phyloP scores from a whole-genome alignment of 495 filamentous ascomycete species.

The Antarctomyces pellizariae region DNA sequence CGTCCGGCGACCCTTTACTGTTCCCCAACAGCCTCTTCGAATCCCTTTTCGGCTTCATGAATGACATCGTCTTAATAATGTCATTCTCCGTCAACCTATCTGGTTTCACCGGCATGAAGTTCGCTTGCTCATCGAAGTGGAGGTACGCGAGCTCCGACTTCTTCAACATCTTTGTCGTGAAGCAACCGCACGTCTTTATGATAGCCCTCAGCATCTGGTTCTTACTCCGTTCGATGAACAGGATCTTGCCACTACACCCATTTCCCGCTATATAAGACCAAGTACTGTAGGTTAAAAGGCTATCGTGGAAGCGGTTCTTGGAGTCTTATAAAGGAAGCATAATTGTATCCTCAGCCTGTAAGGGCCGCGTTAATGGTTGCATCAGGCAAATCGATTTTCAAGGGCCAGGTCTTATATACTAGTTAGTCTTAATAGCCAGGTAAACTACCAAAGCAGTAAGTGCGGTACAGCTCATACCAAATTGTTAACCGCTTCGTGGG shows the following conservation, averaged over 20 bases:
- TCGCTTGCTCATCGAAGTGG: slow-evolving; percentile 74
- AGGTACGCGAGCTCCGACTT: slow-evolving; percentile 44
- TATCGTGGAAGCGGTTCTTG: no score
- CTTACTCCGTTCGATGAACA: slow-evolving; percentile 87
- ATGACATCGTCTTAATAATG: slow-evolving; percentile 40
- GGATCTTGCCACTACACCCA: slow-evolving; percentile 90
- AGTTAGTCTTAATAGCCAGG: no score
- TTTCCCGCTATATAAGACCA: no score
- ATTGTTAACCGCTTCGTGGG: no score
- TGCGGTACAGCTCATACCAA: no score
- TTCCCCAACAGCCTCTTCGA: slow-evolving; percentile 53
- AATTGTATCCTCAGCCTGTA: no score
- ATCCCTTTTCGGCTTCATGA: slow-evolving; percentile 64
- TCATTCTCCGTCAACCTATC: slow-evolving; percentile 73
- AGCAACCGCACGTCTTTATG: slow-evolving; percentile 88
- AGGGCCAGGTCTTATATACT: no score
- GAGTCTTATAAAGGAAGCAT: no score
- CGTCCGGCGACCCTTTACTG: slow-evolving; percentile 48
- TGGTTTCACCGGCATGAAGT: slow-evolving; percentile 67
- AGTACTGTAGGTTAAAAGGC: no score
- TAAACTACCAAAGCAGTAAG: no score
- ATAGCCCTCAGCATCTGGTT: slow-evolving; percentile 93
- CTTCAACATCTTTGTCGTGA: slow-evolving; percentile 66
- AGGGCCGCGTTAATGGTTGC: no score
- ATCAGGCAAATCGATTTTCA: no score